Evolutionary conservation across 164 flowering plant species (phyloP), one percentile per base, ranked within the genome.

Genomic region (Macadamia integrifolia): DNA sequence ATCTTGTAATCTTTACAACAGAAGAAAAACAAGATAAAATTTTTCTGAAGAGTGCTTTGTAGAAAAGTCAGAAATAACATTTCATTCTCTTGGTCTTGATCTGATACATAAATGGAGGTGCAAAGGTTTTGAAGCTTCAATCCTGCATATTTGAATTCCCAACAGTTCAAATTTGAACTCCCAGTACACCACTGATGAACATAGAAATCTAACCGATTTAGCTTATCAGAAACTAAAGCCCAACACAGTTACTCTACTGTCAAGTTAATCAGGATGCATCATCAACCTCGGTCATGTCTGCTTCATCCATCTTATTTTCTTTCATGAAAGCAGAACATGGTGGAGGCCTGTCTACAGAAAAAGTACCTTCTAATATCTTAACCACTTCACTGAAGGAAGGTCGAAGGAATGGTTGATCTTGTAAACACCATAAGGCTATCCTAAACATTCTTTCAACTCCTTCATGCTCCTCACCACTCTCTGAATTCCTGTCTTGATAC

Each of bases 361-460:
- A 75, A 48, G 85, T 70, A 55, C 88, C 86, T 77, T 85, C 85
- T 56, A 85, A 75, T 18, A 85, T 82, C 74, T 83, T 80, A 18
- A 80, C 77, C 35, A 83, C 83, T 72, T 83, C 86, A 32, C 80
- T 73, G 53, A 83, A 79, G 32, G 88, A 81, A 69, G 88, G 88
- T 70, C 88, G 72, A 64, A 81, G 69, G 69, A 78, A 80, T 9
- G 85, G 83, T 42, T 78, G 77, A 32, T 62, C 72, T 55, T 83
- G 88, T 79, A 83, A 66, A 74, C 88, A 85, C 86, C 88, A 85
- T 31, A 85, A 70, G 23, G 86, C 82, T 66, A 83, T 81, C 65
- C 79, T 78, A 35, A 75, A 61, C 0, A 72, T 78, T 73, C 85
- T 74, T 60, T 81, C 82, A 14, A 83, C 74, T 18, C 70, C 75